Base-by-base conservation (phyloP, 441 rosid species). In the Gossypium laxum region DNA sequence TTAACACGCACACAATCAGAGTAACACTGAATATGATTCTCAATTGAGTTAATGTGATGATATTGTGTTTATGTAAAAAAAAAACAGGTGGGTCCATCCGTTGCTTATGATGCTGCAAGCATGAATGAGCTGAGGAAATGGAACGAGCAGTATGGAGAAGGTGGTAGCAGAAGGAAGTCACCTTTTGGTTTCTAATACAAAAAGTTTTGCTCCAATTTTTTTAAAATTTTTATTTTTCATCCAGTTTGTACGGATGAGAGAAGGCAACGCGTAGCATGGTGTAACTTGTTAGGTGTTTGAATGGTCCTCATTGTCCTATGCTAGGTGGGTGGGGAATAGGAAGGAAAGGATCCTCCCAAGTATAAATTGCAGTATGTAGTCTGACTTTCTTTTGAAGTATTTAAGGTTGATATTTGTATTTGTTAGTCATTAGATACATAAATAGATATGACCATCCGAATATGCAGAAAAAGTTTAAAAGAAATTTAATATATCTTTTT, bases 71-170 rank as follows among this genome's bases (percentile, higher is more conserved):
- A 4, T 26, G 6, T 45, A 24, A 24, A 41, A 41, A 32, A 30
- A 38, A 56, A 12, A 45, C 28, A 93, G 98, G 98, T 93, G 50
- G 92, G 97, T 5, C 97, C 98, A 18, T 93, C 97, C 0, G 93
- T 93, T 59, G 85, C 98, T 2, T 89, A 78, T 4, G 97, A 91
- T 63, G 96, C 98, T 0, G 61, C 93, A 0, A 88, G 88, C 71
- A 93, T 93, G 98, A 91, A 90, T 17, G 97, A 90, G 86, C 84
- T 91, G 72, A 83, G 98, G 76, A 93, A 93, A 86, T 93, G 98
- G 98, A 93, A 93, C 5, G 97, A 91, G 69, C 96, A 91, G 58
- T 91, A 91, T 17, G 98, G 98, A 26, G 98, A 91, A 81, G 97
- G 91, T 17, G 97, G 98, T 72, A 91, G 90, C 83, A 78, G 98